Conservation (phyloP, 2,329 filamentous ascomycete genomes). For the Aspergillus aculeatus region DNA sequence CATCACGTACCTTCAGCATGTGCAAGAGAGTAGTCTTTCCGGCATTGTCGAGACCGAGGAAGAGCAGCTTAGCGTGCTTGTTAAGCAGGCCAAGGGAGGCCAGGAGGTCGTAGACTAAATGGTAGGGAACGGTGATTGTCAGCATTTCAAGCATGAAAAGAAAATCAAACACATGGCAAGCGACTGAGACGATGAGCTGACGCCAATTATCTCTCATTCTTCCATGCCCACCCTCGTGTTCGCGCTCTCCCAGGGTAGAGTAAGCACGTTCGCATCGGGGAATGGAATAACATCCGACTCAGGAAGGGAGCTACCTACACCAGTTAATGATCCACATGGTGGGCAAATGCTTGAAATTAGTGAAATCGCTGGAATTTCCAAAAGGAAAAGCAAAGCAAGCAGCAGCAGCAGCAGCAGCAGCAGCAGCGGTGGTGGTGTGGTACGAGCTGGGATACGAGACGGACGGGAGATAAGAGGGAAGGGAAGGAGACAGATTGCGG, state of each 20-base stretch:
- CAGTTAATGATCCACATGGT: slow-evolving; percentile 92
- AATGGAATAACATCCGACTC: slow-evolving; percentile 1
- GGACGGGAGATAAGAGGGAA: slow-evolving; percentile 23
- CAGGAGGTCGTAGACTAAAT: slow-evolving; percentile 81
- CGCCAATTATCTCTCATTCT: too few species aligned
- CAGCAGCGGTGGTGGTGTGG: slow-evolving; percentile 12
- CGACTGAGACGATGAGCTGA: neutral
- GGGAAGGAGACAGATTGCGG: slow-evolving; percentile 30
- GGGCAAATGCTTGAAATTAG: slow-evolving; percentile 14
- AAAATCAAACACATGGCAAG: neutral
- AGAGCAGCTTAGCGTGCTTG: slow-evolving; percentile 94
- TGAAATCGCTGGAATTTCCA: neutral
- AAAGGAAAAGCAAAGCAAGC: neutral
- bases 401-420: neutral
- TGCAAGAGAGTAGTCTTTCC: slow-evolving; percentile 92
- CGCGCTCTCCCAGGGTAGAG: neutral
- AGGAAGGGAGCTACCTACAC: slow-evolving; percentile 61
- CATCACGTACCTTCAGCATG: slow-evolving; percentile 78
- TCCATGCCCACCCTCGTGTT: too few species aligned
- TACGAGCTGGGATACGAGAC: slow-evolving; percentile 6
- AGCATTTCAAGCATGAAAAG: neutral
- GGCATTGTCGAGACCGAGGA: slow-evolving; percentile 90
- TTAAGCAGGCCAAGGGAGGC: slow-evolving; percentile 84
- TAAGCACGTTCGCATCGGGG: neutral
- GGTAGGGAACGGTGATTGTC: neutral